phyloP scores from a whole-genome alignment of 192 early-diverging fungal species.

The Chytriomyces sp. region DNA sequence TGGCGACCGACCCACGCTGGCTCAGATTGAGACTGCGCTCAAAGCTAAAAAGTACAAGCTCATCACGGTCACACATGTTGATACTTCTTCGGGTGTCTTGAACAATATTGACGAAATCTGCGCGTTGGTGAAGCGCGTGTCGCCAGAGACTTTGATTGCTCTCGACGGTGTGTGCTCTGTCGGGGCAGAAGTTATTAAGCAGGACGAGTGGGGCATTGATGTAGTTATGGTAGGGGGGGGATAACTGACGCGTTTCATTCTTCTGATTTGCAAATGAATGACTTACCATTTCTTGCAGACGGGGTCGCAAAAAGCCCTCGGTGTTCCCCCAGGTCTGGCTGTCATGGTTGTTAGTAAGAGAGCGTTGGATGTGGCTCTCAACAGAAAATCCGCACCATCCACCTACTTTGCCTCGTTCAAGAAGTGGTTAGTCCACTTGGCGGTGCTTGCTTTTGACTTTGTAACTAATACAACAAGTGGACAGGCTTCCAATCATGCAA shows the following conservation, averaged over 20 bases:
- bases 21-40: conserved; percentile 71
- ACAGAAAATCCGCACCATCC: conserved; percentile 77
- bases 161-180: conserved; percentile 97
- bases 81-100: conserved; percentile 94
- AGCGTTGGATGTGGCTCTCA: conserved; percentile 69
- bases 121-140: conserved; percentile 70
- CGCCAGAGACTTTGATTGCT: conserved; percentile 86
- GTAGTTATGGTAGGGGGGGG: conserved; percentile 63
- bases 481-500: conserved; percentile 80
- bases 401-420: conserved; percentile 92
- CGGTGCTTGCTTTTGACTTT: too few species aligned
- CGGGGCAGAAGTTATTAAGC: conserved; percentile 88
- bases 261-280: background rate
- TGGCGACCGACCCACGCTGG: conserved; percentile 73
- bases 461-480: too few species aligned
- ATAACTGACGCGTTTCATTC: background rate
- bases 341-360: conserved; percentile 84
- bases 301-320: conserved; percentile 94
- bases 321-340: conserved; percentile 90
- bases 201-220: conserved; percentile 91
- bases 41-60: conserved; percentile 72
- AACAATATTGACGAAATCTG: conserved; percentile 79
- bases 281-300: conserved; percentile 46
- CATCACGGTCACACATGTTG: conserved; percentile 93
- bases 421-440: conserved; percentile 72